These are phyloP conservation scores for Nepenthes alata DNA, from an alignment of 179 eudicot genomes.

Conservation along the genomic window DNA sequence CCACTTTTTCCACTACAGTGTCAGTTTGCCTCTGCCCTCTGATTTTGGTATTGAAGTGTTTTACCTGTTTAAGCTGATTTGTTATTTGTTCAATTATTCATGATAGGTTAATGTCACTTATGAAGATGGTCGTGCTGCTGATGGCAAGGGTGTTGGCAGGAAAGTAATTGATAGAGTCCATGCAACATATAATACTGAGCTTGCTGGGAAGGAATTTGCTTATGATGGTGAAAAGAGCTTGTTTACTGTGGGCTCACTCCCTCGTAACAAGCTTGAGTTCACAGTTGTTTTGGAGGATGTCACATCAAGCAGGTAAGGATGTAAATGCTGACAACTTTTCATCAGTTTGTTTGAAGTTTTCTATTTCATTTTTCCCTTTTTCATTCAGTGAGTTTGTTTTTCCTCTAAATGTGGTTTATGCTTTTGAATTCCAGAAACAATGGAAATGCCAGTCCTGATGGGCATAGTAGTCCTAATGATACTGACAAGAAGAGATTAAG, in stretches of 20 bases:
- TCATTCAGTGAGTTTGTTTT: not conserved
- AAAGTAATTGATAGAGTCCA: slow-evolving; percentile 72
- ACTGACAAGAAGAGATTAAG: slow-evolving; percentile 50
- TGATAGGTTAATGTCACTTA: slow-evolving; percentile 22
- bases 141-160: slow-evolving; percentile 74
- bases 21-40: slow-evolving; percentile 20
- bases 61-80: not conserved
- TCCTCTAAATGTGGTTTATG: not conserved
- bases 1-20: slow-evolving; percentile 80
- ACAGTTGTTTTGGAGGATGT: slow-evolving; percentile 78
- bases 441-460: slow-evolving; percentile 55
- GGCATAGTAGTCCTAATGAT: slow-evolving; percentile 36
- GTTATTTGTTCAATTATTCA: not conserved
- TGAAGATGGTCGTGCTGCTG: slow-evolving; percentile 87
- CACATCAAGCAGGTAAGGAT: slow-evolving; percentile 47
- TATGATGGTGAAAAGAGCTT: slow-evolving; percentile 96
- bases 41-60: not conserved
- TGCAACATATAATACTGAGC: slow-evolving; percentile 67
- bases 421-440: slow-evolving; percentile 34
- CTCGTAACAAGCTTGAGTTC: slow-evolving; percentile 73
- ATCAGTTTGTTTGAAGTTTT: not conserved
- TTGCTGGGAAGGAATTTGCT: slow-evolving; percentile 80
- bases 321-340: not conserved
- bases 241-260: slow-evolving; percentile 85
- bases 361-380: not conserved